A percentile compares a stretch with the other conserved stretches of the same genome.
Conservation (phyloP, 2,329 filamentous ascomycete genomes). For the Trichoderma arundinaceum region DNA sequence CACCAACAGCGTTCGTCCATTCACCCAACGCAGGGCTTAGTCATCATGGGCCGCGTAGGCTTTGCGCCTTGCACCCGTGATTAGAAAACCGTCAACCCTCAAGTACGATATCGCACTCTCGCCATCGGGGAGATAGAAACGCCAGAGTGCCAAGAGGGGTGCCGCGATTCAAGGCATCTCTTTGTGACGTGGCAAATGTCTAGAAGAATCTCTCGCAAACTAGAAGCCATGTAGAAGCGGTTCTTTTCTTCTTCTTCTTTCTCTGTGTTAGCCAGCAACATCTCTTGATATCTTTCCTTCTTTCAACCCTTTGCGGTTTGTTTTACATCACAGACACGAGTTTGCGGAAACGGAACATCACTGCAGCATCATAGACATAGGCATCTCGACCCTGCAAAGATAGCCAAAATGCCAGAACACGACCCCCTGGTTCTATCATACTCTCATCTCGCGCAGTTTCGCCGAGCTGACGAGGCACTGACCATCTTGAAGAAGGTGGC, state of each 20-base stretch:
- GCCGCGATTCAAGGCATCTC: slow-evolving; percentile 22
- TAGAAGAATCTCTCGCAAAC: neutral
- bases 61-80: slow-evolving; percentile 15
- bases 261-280: neutral
- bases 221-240: slow-evolving; percentile 6
- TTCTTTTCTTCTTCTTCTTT: neutral
- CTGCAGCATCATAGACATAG: neutral
- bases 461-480: slow-evolving; percentile 57
- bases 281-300: neutral
- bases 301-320: neutral
- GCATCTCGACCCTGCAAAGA: neutral
- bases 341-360: neutral
- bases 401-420: slow-evolving; percentile 33
- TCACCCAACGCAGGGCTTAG: slow-evolving; percentile 1
- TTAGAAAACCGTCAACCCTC: slow-evolving; percentile 1
- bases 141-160: neutral
- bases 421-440: slow-evolving; percentile 56
- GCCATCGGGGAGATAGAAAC: slow-evolving; percentile 2
- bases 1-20: too few relatives aligned
- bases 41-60: slow-evolving; percentile 28
- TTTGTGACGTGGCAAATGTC: slow-evolving; percentile 26
- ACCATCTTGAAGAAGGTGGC: slow-evolving; percentile 77
- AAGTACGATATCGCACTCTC: slow-evolving; percentile 3
- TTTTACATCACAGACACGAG: neutral
- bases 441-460: slow-evolving; percentile 55